These are phyloP conservation scores for Syzygium oleosum DNA, from an alignment of 345 rosid species.

Conservation along the genomic window DNA sequence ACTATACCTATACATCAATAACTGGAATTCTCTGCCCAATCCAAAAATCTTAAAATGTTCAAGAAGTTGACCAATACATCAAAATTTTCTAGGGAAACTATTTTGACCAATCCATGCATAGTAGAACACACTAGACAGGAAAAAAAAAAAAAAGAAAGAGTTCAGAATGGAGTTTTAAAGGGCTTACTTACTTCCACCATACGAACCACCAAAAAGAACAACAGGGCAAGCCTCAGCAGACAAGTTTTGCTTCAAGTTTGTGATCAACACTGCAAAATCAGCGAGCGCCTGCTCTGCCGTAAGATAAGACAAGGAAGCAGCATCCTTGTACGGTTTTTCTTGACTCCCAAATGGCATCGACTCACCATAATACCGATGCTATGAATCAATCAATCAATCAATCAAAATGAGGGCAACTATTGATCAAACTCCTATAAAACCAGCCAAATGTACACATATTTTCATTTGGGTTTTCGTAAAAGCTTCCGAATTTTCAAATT, in stretches of 20 bases:
- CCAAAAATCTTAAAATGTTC: not conserved
- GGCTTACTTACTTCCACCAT: constrained; percentile 79
- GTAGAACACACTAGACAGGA: not conserved
- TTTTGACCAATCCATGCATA: not conserved
- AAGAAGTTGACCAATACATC: not conserved
- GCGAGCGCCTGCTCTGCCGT: constrained; percentile 95
- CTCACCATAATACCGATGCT: constrained; percentile 87
- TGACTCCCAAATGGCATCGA: constrained; percentile 63
- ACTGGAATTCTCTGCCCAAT: not conserved
- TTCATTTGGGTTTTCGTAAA: not conserved
- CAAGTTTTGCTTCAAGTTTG: constrained; percentile 66
- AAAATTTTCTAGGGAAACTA: not conserved
- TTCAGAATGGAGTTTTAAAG: not conserved
- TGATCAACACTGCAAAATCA: constrained; percentile 67
- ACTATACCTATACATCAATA: not conserved
- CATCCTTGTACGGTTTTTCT: constrained; percentile 69
- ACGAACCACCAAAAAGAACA: constrained; percentile 91
- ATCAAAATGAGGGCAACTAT: not conserved
- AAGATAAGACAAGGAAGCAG: constrained; percentile 51
- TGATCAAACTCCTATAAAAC: not conserved
- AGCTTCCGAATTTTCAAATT: not conserved
- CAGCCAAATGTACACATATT: not conserved
- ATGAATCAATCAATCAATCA: constrained; percentile 11
- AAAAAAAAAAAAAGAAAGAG: not conserved
- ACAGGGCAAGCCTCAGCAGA: constrained; percentile 83